Base-by-base conservation (phyloP, 257 asterid species). In the Anisodus tanguticus region DNA sequence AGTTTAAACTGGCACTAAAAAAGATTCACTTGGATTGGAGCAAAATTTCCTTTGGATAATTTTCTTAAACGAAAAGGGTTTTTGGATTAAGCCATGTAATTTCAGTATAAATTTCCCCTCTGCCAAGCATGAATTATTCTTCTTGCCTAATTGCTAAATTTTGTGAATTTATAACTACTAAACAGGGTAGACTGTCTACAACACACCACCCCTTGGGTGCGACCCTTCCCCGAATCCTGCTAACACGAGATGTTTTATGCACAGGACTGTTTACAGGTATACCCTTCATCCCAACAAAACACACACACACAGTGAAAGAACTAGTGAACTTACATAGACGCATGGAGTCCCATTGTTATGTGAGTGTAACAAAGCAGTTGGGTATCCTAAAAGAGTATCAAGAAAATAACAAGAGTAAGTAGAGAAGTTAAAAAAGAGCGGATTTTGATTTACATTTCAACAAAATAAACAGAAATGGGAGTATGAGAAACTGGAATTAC, bases 361-460 rank as follows among this genome's bases (percentile, higher is more conserved):
- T 26, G 81, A 31, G 47, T 51, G 81, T 12, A 51, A 76, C 26
- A 76, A 76, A 76, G 81, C 63, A 51, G 45, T 15, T 76, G 63
- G 63, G 63, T 76, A 51, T 76, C 81, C 81, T 76, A 76, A 37
- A 39, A 68, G 51, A 8, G 19, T 51, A 51, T 51, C 55, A 15
- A 15, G 16, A 3, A 39, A 15, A 68, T 5, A 51, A 49, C 9
- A 15, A 67, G 49, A 68, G 77, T 51, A 19, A 49, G 76, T 37
- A 63, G 41, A 63, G 69, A 6, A 69, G 16, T 2, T 17, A 41
- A 11, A 13, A 1, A 62, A 67, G 11, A 37, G 47, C 6, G 0
- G 35, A 45, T 9, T 60, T 60, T 60, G 26, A 62, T 8, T 62
- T 9, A 62, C 12, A 1, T 60, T 60, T 9, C 19, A 59, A 16